These are phyloP conservation scores for Dispira parvispora DNA, from an alignment of 192 early-diverging fungal species.

Conservation along the genomic window DNA sequence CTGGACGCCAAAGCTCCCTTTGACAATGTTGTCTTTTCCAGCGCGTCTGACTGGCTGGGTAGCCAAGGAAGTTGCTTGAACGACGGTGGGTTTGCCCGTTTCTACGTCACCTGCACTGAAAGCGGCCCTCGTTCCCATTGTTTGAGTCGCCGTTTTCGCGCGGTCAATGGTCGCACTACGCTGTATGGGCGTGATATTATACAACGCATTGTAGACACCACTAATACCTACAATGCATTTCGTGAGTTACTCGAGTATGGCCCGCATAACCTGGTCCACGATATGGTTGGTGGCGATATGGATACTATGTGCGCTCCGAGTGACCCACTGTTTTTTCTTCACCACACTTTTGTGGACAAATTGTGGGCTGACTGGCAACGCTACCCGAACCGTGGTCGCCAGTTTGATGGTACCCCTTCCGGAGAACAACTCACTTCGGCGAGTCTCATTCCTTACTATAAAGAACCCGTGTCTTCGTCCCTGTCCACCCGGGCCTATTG, in stretches of 20 bases:
- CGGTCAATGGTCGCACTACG: conserved; percentile 16
- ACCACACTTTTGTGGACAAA: conserved; percentile 32
- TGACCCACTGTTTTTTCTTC: conserved; percentile 31
- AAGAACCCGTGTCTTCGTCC: neutral
- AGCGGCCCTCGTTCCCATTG: conserved; percentile 22
- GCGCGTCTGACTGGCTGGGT: conserved; percentile 18
- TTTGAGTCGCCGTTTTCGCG: conserved; percentile 22
- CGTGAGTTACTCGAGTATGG: conserved; percentile 28
- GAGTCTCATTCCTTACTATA: neutral
- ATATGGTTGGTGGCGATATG: conserved; percentile 28
- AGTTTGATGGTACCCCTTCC: neutral
- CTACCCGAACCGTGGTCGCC: neutral
- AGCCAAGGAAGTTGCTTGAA: conserved; percentile 14
- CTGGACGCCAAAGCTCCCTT: conserved; percentile 22
- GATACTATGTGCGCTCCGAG: conserved; percentile 22
- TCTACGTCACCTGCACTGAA: neutral
- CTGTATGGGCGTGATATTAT: conserved; percentile 28
- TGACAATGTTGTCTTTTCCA: conserved; percentile 17
- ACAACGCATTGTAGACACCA: conserved; percentile 21
- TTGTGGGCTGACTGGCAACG: conserved; percentile 35
- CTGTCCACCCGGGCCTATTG: neutral
- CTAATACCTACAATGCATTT: conserved; percentile 22
- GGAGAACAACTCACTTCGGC: neutral
- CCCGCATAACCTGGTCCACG: conserved; percentile 27
- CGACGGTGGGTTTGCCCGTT: conserved; percentile 23